phyloP scores from a whole-genome alignment of 2,329 filamentous ascomycete species.

The Chalara sp. region DNA sequence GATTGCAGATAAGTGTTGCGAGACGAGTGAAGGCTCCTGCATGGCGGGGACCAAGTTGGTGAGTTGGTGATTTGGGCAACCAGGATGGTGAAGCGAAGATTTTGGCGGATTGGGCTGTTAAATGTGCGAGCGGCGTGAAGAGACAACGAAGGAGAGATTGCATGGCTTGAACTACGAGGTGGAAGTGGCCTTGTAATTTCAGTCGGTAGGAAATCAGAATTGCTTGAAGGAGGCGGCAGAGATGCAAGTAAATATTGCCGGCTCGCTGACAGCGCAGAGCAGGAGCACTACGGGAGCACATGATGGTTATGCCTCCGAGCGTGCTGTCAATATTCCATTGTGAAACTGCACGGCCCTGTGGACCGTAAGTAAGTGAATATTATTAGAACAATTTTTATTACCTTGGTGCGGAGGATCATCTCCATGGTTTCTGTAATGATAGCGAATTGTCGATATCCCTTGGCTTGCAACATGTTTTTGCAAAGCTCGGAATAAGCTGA shows the following conservation, averaged over 20 bases:
- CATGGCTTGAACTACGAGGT: constrained; percentile 47
- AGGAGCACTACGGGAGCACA: constrained; percentile 23
- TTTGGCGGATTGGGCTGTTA: constrained; percentile 17
- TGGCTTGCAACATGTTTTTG: constrained; percentile 15
- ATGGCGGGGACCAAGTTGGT: constrained; percentile 32
- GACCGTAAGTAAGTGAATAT: constrained; percentile 1
- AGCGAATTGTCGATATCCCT: constrained; percentile 21
- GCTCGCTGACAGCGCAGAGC: constrained; percentile 12
- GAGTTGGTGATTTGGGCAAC: constrained; percentile 24
- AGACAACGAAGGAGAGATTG: constrained; percentile 50
- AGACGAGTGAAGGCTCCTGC: constrained; percentile 48
- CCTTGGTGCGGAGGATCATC: constrained; percentile 27
- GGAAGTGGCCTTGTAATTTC: constrained; percentile 55
- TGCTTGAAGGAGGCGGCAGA: constrained; percentile 46
- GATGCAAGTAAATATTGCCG: constrained; percentile 22
- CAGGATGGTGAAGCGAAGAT: constrained; percentile 25
- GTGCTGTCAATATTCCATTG: constrained; percentile 29
- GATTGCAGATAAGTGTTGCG: constrained; percentile 53
- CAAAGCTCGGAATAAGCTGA: constrained; percentile 20
- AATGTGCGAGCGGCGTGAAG: constrained; percentile 33
- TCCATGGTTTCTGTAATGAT: constrained; percentile 24
- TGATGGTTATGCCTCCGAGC: constrained; percentile 24
- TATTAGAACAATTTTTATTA: constrained; percentile 3
- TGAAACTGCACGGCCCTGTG: constrained; percentile 20
- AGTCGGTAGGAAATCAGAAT: constrained; percentile 54